Evolutionary conservation across 768 basidiomycete genomes (phyloP), one percentile per base, ranked within the genome.

Genomic region (Rhizopogon salebrosus): DNA sequence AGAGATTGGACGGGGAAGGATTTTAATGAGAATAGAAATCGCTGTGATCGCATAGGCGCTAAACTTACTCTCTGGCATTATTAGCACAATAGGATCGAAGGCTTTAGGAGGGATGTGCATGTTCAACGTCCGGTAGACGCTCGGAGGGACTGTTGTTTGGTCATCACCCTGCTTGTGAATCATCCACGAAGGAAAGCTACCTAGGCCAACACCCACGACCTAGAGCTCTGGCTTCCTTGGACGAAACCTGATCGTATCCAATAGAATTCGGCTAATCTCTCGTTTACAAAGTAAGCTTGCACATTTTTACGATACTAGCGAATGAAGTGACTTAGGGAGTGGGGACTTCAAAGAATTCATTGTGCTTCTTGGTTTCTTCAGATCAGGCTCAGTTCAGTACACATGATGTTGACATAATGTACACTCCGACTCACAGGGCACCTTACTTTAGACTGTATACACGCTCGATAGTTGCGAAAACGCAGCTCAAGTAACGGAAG

Each of bases 401-500:
- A 39, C 18, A 13, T 24, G 14, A 37, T n/a, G n/a, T n/a, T 11
- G 31, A 22, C 16, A 41, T 27, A 3, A n/a, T n/a, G 31, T 39
- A 20, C 37, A 20, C 9, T 34, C 55, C 20, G 20, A 20, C 20
- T 39, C 38, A 39, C 36, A 3, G 16, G 7, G 36, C 7, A 20
- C 60, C 38, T 48, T 10, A 9, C 13, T 40, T 1, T 27, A 77
- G 73, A 78, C 80, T 7, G 80, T 82, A 11, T 82, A 82, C 57
- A 80, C 80, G 3, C 71, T 82, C 26, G 80, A 81, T 64, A 80
- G 81, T 14, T 82, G 80, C 60, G 80, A 82, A 60, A 82, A 80
- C 3, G 80, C 81, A 37, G 80, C 81, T 18, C 81, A 82, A 59
- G 75, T 82, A 8, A 80, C 80, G 8, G 81, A 82, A 62, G 80